A percentile compares a stretch with the other conserved stretches of the same genome.
These are phyloP conservation scores for Magnolia sinica DNA, from an alignment of 164 flowering plant genomes.

Conservation along the genomic window DNA sequence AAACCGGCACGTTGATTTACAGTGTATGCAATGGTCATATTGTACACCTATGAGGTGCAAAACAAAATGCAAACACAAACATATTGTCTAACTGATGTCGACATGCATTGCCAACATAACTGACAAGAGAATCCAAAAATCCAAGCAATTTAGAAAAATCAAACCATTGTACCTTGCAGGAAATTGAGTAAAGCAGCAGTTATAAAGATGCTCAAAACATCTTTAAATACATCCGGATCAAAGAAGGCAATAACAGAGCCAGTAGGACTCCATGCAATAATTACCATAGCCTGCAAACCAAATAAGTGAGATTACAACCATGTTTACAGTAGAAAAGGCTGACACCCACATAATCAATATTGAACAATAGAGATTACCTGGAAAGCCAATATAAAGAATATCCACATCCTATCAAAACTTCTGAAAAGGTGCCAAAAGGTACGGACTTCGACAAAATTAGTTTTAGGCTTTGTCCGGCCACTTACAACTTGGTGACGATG, in stretches of 20 bases:
- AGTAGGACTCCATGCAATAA: conserved; percentile 79
- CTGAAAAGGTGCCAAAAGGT: conserved; percentile 94
- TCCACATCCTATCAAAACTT: conserved; percentile 98
- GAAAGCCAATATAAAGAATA: conserved; percentile 78
- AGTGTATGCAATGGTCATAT: neutral
- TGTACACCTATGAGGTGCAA: neutral
- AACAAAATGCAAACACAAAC: neutral
- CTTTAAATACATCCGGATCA: conserved; percentile 60
- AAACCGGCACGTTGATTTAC: neutral
- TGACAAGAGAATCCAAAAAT: neutral
- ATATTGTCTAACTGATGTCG: neutral
- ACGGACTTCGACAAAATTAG: conserved; percentile 95
- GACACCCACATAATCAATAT: conserved; percentile 1
- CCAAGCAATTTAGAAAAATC: neutral
- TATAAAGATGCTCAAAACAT: conserved; percentile 73
- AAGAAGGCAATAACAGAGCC: conserved; percentile 60
- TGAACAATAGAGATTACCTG: conserved; percentile 51
- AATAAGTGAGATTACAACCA: neutral
- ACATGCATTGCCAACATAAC: conserved; percentile 4
- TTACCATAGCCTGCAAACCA: conserved; percentile 81
- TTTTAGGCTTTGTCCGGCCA: conserved; percentile 82
- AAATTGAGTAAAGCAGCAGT: conserved; percentile 78
- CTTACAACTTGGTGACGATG: conserved; percentile 32
- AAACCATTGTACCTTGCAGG: conserved; percentile 54
- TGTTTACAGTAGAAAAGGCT: neutral